Evolutionary conservation across 2,329 filamentous ascomycete species (phyloP).

Genomic region (Colletotrichum caudatum): DNA sequence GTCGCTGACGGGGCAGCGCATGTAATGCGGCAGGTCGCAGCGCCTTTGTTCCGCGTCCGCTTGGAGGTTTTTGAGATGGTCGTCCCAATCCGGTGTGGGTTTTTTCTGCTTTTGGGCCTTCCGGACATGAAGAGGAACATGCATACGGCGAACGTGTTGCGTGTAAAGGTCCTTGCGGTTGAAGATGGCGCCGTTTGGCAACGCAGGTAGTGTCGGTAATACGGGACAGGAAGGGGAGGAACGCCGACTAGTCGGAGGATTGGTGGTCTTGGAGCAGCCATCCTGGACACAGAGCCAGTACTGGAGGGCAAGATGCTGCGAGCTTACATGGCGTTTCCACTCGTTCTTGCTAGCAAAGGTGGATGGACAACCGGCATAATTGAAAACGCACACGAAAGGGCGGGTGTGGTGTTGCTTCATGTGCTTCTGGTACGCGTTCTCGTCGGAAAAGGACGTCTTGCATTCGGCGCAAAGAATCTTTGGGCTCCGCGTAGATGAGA

Average conservation of each 20-base stretch:
- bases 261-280: slow-evolving; percentile 57
- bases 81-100: slow-evolving; percentile 59
- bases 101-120: slow-evolving; percentile 55
- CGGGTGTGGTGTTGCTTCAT: slow-evolving; percentile 66
- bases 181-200: slow-evolving; percentile 74
- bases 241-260: slow-evolving; percentile 42
- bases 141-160: slow-evolving; percentile 90
- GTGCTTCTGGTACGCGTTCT: slow-evolving; percentile 60
- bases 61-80: slow-evolving; percentile 68
- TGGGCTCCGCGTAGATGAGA: slow-evolving; percentile 24
- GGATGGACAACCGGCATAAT: slow-evolving; percentile 78
- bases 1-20: slow-evolving; percentile 70
- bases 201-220: slow-evolving; percentile 41
- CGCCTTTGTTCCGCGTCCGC: slow-evolving; percentile 69
- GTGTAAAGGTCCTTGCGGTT: slow-evolving; percentile 94
- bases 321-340: slow-evolving; percentile 90
- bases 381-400: slow-evolving; percentile 82
- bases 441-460: slow-evolving; percentile 59
- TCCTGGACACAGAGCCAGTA: slow-evolving; percentile 83
- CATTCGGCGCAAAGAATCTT: slow-evolving; percentile 53
- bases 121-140: slow-evolving; percentile 65
- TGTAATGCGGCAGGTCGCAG: slow-evolving; percentile 70
- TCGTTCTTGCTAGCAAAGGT: slow-evolving; percentile 89
- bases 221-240: slow-evolving; percentile 25
- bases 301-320: slow-evolving; percentile 80